Conservation (phyloP, 495 filamentous ascomycete genomes). For the Daldinia caldariorum region DNA sequence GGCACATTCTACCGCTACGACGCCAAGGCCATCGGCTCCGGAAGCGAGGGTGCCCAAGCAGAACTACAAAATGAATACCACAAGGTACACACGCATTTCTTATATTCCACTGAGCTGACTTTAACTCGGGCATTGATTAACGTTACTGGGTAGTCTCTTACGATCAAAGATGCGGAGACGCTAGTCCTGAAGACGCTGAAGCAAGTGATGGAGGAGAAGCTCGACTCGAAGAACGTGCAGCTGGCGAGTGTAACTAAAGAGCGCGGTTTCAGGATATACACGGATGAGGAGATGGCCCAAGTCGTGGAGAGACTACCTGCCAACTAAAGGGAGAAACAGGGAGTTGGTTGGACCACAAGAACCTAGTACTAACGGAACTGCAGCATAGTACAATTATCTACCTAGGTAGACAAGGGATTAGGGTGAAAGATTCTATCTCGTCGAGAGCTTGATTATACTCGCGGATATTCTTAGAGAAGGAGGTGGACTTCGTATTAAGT, state of each 20-base stretch:
- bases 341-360: neutral
- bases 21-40: conserved; percentile 97
- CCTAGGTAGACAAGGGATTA: conserved; percentile 26
- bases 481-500: conserved; percentile 12
- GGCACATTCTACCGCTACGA: conserved; percentile 99
- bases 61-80: conserved; percentile 99
- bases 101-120: neutral
- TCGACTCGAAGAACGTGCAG: conserved; percentile 98
- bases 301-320: conserved; percentile 80
- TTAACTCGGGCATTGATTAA: neutral
- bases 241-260: conserved; percentile 97
- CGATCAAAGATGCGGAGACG: conserved; percentile 90
- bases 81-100: conserved; percentile 62
- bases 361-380: neutral
- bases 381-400: conserved; percentile 6
- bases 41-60: conserved; percentile 95
- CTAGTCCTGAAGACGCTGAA: conserved; percentile 97
- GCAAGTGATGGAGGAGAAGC: conserved; percentile 99
- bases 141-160: conserved; percentile 72
- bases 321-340: conserved; percentile 50
- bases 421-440: conserved; percentile 9
- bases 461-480: neutral
- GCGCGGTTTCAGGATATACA: conserved; percentile 97
- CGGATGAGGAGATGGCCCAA: conserved; percentile 92
- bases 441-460: conserved; percentile 11